phyloP scores from a whole-genome alignment of 192 early-diverging fungal species.

The Podila horticola region DNA sequence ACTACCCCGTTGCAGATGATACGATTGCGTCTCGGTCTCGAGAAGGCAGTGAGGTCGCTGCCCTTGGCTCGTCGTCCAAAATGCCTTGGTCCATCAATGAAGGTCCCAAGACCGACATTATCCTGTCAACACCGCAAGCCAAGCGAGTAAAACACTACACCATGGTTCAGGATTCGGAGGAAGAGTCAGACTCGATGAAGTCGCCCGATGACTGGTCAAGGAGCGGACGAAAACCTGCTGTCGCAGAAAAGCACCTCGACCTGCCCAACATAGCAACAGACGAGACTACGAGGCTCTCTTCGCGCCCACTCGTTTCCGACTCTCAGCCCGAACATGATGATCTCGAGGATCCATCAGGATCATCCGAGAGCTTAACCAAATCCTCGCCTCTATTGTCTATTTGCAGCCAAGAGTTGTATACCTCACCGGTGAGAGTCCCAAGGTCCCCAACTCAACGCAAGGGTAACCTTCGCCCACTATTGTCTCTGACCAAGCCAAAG shows the following conservation, averaged over 20 bases:
- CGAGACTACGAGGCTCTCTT: background rate
- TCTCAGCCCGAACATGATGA: slow-evolving; percentile 26
- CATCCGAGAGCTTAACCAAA: background rate
- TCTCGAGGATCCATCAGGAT: background rate
- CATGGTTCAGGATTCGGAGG: slow-evolving; percentile 36
- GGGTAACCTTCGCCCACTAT: background rate
- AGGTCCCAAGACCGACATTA: slow-evolving; percentile 36
- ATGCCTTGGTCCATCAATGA: slow-evolving; percentile 41
- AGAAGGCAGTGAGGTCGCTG: background rate
- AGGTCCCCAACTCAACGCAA: background rate
- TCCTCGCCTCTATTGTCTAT: background rate
- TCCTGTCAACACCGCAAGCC: slow-evolving; percentile 34
- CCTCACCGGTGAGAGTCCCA: background rate
- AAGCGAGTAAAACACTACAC: slow-evolving; percentile 36
- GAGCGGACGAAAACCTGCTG: background rate
- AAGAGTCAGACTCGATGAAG: slow-evolving; percentile 5
- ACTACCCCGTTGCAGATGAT: slow-evolving; percentile 21
- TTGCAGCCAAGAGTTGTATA: background rate
- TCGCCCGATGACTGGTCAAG: background rate
- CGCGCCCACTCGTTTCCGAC: slow-evolving; percentile 16
- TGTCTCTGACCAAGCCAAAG: slow-evolving; percentile 23
- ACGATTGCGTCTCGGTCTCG: slow-evolving; percentile 11
- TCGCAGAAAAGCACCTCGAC: slow-evolving; percentile 11
- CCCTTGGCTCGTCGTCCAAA: slow-evolving; percentile 1
- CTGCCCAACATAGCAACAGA: slow-evolving; percentile 7